Conservation (phyloP, 2,329 filamentous ascomycete genomes). For the Aureobasidium sp. region DNA sequence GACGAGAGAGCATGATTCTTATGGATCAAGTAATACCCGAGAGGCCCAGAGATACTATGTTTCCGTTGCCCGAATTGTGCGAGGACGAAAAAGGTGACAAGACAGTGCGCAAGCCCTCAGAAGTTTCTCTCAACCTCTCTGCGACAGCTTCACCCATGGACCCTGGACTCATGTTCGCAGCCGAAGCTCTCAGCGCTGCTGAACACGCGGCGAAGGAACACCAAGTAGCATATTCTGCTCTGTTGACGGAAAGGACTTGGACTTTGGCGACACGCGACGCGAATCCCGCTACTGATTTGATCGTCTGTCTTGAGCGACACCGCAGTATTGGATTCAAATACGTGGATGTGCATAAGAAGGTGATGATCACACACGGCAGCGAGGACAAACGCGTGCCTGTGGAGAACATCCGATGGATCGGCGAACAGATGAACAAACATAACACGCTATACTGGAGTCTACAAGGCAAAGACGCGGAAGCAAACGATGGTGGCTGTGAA, state of each 20-base stretch:
- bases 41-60: slow-evolving; percentile 22
- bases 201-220: slow-evolving; percentile 62
- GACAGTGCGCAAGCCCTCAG: slow-evolving; percentile 17
- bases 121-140: slow-evolving; percentile 22
- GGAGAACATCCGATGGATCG: slow-evolving; percentile 91
- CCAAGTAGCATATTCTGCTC: slow-evolving; percentile 67
- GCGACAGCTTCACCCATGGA: slow-evolving; percentile 27
- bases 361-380: slow-evolving; percentile 90
- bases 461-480: slow-evolving; percentile 8
- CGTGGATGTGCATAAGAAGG: slow-evolving; percentile 83
- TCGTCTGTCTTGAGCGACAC: slow-evolving; percentile 84
- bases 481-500: slow-evolving; percentile 51
- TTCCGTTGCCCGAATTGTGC: slow-evolving; percentile 19
- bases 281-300: slow-evolving; percentile 86
- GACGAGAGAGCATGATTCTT: slow-evolving; percentile 39
- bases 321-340: slow-evolving; percentile 94
- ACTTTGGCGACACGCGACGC: slow-evolving; percentile 81
- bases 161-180: slow-evolving; percentile 35
- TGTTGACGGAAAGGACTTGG: slow-evolving; percentile 91
- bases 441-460: neutral
- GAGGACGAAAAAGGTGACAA: slow-evolving; percentile 15
- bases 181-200: slow-evolving; percentile 36
- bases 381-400: slow-evolving; percentile 86
- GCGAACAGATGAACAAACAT: slow-evolving; percentile 66
- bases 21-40: slow-evolving; percentile 40